Evolutionary conservation across 345 rosid species (phyloP).

Genomic region (Brassica nigra): DNA sequence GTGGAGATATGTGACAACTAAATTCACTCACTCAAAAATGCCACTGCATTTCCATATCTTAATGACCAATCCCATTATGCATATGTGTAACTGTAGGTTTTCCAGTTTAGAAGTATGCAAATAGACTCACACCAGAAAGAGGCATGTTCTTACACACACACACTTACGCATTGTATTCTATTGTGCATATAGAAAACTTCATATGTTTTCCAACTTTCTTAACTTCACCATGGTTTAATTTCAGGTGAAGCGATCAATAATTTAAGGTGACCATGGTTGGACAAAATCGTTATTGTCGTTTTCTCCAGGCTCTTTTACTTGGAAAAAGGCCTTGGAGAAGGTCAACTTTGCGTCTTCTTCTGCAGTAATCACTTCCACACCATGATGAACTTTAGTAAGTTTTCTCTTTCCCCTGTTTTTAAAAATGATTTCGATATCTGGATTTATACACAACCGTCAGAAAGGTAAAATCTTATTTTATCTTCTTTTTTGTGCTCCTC

Average conservation of each 20-base stretch:
- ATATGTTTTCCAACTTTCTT: slow-evolving; percentile 5
- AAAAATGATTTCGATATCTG: neutral
- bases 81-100: slow-evolving; percentile 57
- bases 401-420: neutral
- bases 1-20: slow-evolving; percentile 22
- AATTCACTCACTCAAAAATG: slow-evolving; percentile 33
- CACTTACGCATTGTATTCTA: neutral
- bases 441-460: neutral
- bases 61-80: slow-evolving; percentile 44
- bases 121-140: slow-evolving; percentile 60
- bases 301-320: slow-evolving; percentile 39
- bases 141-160: slow-evolving; percentile 45
- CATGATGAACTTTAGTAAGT: slow-evolving; percentile 77
- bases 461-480: neutral
- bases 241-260: slow-evolving; percentile 67
- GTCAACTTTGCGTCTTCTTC: slow-evolving; percentile 82
- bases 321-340: slow-evolving; percentile 58
- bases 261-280: slow-evolving; percentile 45
- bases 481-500: slow-evolving; percentile 12
- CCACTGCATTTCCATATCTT: slow-evolving; percentile 50
- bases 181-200: slow-evolving; percentile 2
- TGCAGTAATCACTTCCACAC: slow-evolving; percentile 93
- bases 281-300: slow-evolving; percentile 66
- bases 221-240: slow-evolving; percentile 12
- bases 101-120: slow-evolving; percentile 42